Conservation (phyloP, 352 stramenopile genomes). For the Globisporangium echinulatum region DNA sequence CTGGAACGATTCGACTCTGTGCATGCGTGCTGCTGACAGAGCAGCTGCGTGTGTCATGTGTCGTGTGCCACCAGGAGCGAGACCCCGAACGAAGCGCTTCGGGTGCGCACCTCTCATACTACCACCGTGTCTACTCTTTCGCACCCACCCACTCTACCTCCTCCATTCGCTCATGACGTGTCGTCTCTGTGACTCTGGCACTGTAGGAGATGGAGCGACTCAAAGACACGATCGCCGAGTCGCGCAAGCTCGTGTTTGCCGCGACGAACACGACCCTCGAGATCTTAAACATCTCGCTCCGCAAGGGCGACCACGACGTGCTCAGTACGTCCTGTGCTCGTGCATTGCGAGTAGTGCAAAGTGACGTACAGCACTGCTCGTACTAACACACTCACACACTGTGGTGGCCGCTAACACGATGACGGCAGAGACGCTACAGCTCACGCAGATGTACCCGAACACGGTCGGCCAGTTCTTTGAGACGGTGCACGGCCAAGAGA, state of each 20-base stretch:
- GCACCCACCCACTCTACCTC: not conserved
- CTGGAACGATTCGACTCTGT: not conserved
- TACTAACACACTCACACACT: not conserved
- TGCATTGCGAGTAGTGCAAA: not conserved
- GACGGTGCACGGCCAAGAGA: slow-evolving; percentile 40
- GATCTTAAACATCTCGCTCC: slow-evolving; percentile 50
- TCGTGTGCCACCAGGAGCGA: slow-evolving; percentile 19
- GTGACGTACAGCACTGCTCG: too few species aligned
- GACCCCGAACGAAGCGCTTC: slow-evolving; percentile 36
- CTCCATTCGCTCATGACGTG: not conserved
- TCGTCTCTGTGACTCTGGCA: not conserved
- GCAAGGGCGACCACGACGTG: slow-evolving; percentile 44
- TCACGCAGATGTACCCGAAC: slow-evolving; percentile 54
- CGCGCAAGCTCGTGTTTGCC: slow-evolving; percentile 47
- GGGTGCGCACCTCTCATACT: slow-evolving; percentile 7
- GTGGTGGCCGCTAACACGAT: not conserved
- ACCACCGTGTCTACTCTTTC: not conserved
- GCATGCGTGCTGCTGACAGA: slow-evolving; percentile 15
- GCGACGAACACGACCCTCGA: slow-evolving; percentile 56
- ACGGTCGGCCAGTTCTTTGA: slow-evolving; percentile 57
- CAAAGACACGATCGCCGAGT: slow-evolving; percentile 47
- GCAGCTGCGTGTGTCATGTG: not conserved
- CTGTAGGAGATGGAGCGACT: slow-evolving; percentile 52
- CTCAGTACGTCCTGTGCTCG: slow-evolving; percentile 27
- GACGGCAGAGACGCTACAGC: slow-evolving; percentile 39